A percentile compares a stretch with the other conserved stretches of the same genome.
Evolutionary conservation across 2,329 filamentous ascomycete species (phyloP).

Genomic region (Ophiostoma triangulosporum): DNA sequence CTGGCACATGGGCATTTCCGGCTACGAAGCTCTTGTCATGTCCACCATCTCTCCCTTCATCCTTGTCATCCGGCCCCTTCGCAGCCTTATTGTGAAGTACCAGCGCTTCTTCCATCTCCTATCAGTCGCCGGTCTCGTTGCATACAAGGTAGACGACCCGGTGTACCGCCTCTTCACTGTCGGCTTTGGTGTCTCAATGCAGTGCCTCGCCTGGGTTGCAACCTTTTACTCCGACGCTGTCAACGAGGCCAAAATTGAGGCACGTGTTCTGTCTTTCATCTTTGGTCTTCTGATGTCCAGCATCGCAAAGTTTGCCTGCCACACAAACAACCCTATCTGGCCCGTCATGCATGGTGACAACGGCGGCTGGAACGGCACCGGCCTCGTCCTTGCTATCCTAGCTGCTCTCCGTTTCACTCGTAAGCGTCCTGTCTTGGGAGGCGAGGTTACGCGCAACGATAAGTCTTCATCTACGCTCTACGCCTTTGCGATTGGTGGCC

Average conservation of each 20-base stretch:
- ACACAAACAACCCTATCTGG: slow-evolving; percentile 95
- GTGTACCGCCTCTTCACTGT: slow-evolving; percentile 66
- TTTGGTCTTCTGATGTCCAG: slow-evolving; percentile 75
- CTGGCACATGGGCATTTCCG: slow-evolving; percentile 98
- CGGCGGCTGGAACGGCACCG: slow-evolving; percentile 83
- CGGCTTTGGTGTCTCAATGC: slow-evolving; percentile 66
- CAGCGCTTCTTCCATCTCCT: slow-evolving; percentile 59
- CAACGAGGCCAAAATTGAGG: slow-evolving; percentile 64
- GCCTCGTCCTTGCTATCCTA: slow-evolving; percentile 60
- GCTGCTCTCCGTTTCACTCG: slow-evolving; percentile 66
- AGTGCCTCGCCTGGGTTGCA: slow-evolving; percentile 72
- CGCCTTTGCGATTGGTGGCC: slow-evolving; percentile 64
- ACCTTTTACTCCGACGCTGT: slow-evolving; percentile 66
- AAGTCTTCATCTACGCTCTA: slow-evolving; percentile 33
- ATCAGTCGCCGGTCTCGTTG: slow-evolving; percentile 59
- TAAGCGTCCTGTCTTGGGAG: slow-evolving; percentile 34
- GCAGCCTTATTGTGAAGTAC: slow-evolving; percentile 54
- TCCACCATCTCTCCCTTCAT: slow-evolving; percentile 68
- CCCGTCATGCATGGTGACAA: slow-evolving; percentile 82
- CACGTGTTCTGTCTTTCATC: slow-evolving; percentile 65
- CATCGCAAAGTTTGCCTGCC: slow-evolving; percentile 81
- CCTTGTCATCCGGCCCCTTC: slow-evolving; percentile 56
- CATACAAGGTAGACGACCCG: slow-evolving; percentile 63
- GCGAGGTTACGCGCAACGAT: slow-evolving; percentile 15
- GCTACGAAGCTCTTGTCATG: slow-evolving; percentile 85